phyloP scores from a whole-genome alignment of 495 filamentous ascomycete genomes.

The Podospora australis region DNA sequence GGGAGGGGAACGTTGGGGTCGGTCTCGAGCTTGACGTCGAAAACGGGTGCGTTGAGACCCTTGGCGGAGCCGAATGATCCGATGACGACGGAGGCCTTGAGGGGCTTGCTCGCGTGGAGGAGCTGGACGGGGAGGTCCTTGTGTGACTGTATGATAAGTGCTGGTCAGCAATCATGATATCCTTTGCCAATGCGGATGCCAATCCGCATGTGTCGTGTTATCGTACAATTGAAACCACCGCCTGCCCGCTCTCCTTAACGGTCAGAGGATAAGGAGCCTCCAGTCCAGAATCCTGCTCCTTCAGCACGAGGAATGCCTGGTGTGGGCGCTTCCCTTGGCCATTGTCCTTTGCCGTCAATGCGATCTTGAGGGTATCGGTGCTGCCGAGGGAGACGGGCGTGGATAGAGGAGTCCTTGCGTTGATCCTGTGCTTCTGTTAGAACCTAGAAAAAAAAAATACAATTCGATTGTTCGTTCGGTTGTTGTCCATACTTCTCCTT shows the following conservation, averaged over 20 bases:
- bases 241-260: conserved; percentile 84
- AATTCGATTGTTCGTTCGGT: background rate
- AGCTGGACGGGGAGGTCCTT: conserved; percentile 87
- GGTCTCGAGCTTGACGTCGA: conserved; percentile 48
- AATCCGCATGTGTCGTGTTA: background rate
- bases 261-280: conserved; percentile 85
- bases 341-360: conserved; percentile 72
- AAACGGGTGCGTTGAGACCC: conserved; percentile 61
- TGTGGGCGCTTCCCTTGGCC: conserved; percentile 76
- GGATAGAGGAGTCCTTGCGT: conserved; percentile 54
- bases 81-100: conserved; percentile 73
- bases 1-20: conserved; percentile 58
- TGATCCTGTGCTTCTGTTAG: conserved; percentile 44
- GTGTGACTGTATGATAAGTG: conserved; percentile 55
- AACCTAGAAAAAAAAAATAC: background rate
- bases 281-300: conserved; percentile 64
- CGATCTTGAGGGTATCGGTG: conserved; percentile 72
- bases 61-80: conserved; percentile 76
- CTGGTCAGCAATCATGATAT: conserved; percentile 5
- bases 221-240: conserved; percentile 72
- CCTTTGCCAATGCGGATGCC: background rate
- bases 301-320: conserved; percentile 83
- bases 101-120: conserved; percentile 55
- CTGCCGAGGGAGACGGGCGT: conserved; percentile 58
- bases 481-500: conserved; percentile 64